Conservation (phyloP, 345 rosid species). For the Balakata baccata region DNA sequence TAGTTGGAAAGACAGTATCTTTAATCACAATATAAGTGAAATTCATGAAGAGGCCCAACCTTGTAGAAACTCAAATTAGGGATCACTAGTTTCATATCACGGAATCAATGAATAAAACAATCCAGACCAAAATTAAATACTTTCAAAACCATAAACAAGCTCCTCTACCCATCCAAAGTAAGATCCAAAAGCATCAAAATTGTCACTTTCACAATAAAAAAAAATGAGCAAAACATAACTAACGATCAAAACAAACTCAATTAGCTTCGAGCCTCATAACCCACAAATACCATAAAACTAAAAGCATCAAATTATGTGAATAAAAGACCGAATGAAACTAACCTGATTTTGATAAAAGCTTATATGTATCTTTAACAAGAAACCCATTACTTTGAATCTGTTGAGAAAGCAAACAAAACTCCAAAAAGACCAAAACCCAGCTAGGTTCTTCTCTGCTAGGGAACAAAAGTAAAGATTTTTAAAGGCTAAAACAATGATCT, state of each 20-base stretch:
- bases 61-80: slow-evolving; percentile 6
- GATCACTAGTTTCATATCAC: slow-evolving; percentile 1
- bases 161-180: slow-evolving; percentile 3
- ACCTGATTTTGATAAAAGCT: slow-evolving; percentile 38
- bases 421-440: slow-evolving; percentile 24
- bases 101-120: background rate
- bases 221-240: background rate
- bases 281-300: background rate
- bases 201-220: background rate
- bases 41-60: slow-evolving; percentile 9
- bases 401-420: slow-evolving; percentile 15
- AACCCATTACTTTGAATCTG: slow-evolving; percentile 37
- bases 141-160: background rate
- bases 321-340: slow-evolving; percentile 14
- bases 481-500: slow-evolving; percentile 30
- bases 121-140: background rate
- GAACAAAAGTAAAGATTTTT: slow-evolving; percentile 18
- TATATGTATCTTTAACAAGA: slow-evolving; percentile 29
- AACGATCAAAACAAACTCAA: slow-evolving; percentile 16
- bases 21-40: background rate
- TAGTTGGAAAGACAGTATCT: background rate
- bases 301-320: background rate
- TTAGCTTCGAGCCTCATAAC: background rate
- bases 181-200: slow-evolving; percentile 23
- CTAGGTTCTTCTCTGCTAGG: slow-evolving; percentile 15